phyloP scores from a whole-genome alignment of 768 basidiomycete species.

The Leccinum rimulosum region DNA sequence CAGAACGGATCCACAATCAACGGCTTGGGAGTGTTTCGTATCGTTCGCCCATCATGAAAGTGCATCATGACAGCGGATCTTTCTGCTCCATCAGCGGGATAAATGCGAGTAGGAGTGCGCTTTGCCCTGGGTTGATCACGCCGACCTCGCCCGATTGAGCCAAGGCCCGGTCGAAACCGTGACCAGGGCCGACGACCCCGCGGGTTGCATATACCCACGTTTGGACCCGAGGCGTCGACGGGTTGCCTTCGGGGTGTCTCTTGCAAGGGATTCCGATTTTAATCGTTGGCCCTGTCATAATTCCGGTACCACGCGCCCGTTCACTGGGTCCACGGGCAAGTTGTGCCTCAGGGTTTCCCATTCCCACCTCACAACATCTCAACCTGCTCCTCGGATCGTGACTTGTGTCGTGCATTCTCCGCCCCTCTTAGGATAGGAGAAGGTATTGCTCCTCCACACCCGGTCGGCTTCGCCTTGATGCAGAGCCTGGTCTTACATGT shows the following conservation, averaged over 20 bases:
- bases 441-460: background rate
- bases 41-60: background rate
- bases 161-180: background rate
- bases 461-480: background rate
- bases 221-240: background rate
- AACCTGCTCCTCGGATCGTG: background rate
- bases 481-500: constrained; percentile 7
- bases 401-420: background rate
- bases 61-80: background rate
- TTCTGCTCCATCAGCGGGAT: background rate
- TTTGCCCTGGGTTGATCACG: background rate
- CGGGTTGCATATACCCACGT: background rate
- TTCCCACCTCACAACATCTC: background rate
- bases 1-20: background rate
- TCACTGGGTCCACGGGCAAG: background rate
- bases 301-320: background rate
- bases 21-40: background rate
- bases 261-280: background rate
- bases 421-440: background rate
- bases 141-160: background rate
- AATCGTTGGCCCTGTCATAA: background rate
- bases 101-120: background rate
- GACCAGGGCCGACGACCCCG: background rate
- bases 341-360: background rate
- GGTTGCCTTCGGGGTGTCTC: background rate